Conservation (phyloP, 768 basidiomycete species). For the Lactifluus volemus region DNA sequence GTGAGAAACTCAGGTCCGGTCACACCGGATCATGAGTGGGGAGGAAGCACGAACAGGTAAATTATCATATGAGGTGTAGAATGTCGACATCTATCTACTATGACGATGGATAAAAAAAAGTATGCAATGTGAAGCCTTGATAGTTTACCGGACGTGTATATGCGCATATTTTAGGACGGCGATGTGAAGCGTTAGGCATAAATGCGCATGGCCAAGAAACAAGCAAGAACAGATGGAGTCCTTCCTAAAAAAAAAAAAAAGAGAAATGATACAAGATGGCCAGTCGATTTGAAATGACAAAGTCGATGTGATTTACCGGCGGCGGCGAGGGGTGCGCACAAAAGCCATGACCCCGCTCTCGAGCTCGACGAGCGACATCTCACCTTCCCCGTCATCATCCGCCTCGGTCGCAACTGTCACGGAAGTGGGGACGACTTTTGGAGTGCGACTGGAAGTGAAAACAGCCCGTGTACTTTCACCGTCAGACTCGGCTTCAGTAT, state of each 20-base stretch:
- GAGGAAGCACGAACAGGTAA: slow-evolving; percentile 1
- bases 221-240: not conserved
- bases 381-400: slow-evolving; percentile 13
- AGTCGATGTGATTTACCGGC: not conserved
- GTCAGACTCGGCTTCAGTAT: slow-evolving; percentile 18
- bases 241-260: not conserved
- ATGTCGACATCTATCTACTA: slow-evolving; percentile 3
- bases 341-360: slow-evolving; percentile 17
- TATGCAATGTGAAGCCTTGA: slow-evolving; percentile 4
- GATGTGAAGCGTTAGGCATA: not conserved
- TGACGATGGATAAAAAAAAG: not conserved
- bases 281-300: not conserved
- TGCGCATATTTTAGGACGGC: not conserved
- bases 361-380: slow-evolving; percentile 19
- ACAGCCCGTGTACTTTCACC: not conserved
- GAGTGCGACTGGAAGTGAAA: not conserved
- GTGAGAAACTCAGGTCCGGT: not conserved
- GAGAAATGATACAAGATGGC: not conserved
- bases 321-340: slow-evolving; percentile 14
- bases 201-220: not conserved
- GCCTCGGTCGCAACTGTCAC: not conserved
- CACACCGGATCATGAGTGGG: not conserved
- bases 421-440: not conserved
- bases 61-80: slow-evolving; percentile 10
- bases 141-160: not conserved